Conservation (phyloP, 495 filamentous ascomycete genomes). For the Mytilinidion resinicola region DNA sequence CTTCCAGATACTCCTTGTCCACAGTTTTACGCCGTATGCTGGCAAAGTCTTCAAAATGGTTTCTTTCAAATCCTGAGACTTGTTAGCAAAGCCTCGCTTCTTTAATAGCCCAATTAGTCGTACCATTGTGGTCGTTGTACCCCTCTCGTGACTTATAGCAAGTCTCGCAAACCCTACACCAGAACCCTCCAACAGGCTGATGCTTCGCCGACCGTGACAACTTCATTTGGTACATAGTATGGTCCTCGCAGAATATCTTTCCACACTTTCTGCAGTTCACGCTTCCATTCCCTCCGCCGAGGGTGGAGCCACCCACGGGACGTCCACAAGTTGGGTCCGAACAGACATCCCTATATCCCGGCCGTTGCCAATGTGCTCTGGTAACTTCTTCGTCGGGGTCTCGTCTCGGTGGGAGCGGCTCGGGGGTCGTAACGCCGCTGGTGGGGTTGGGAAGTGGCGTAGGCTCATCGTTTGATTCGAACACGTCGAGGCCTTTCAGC, state of each 20-base stretch:
- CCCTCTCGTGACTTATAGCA: constrained; percentile 95
- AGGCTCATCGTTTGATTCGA: constrained; percentile 80
- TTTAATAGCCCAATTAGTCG: neutral
- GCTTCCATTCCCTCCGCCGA: constrained; percentile 71
- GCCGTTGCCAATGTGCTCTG: constrained; percentile 79
- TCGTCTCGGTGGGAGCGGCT: constrained; percentile 37
- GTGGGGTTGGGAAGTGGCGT: constrained; percentile 28
- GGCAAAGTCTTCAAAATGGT: constrained; percentile 64
- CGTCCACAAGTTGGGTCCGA: constrained; percentile 76
- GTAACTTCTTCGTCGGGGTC: constrained; percentile 89
- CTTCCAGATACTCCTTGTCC: constrained; percentile 76
- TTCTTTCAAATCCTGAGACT: constrained; percentile 48
- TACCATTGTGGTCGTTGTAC: constrained; percentile 82
- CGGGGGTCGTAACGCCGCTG: constrained; percentile 31
- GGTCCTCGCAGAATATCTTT: constrained; percentile 90
- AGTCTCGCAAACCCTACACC: constrained; percentile 94
- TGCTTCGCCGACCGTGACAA: constrained; percentile 82
- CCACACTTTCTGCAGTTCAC: constrained; percentile 93
- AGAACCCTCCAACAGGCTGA: constrained; percentile 86
- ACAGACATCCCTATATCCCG: constrained; percentile 67
- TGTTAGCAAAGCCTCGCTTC: constrained; percentile 4
- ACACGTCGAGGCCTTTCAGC: constrained; percentile 92
- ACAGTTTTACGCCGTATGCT: constrained; percentile 65
- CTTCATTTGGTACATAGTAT: constrained; percentile 99
- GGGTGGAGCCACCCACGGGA: constrained; percentile 35